phyloP scores from a whole-genome alignment of 768 basidiomycete genomes.

The Psilocybe cubensis region DNA sequence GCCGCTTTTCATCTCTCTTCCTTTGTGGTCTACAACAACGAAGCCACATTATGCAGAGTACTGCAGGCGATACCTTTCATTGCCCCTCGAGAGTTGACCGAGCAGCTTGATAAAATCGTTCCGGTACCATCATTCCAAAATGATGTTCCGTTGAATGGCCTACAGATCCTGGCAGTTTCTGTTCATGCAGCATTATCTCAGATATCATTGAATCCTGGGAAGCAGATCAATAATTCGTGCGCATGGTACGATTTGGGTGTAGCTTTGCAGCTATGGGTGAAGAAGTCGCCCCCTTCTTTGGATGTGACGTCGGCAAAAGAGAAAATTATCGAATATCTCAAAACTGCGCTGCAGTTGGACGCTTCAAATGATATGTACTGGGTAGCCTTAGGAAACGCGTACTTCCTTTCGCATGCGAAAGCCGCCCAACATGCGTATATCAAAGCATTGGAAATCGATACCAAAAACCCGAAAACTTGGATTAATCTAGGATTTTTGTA shows the following conservation, averaged over 20 bases:
- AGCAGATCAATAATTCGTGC: constrained; percentile 53
- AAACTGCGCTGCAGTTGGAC: constrained; percentile 74
- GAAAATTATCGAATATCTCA: constrained; percentile 56
- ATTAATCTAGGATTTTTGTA: constrained; percentile 88
- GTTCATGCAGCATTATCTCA: constrained; percentile 65
- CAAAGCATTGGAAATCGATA: constrained; percentile 82
- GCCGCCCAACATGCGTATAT: constrained; percentile 92
- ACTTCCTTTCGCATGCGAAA: constrained; percentile 68
- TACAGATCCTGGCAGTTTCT: constrained; percentile 52
- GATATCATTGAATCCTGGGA: constrained; percentile 56
- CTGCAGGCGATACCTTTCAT: constrained; percentile 39
- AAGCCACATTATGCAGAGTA: constrained; percentile 35
- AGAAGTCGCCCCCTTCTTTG: constrained; percentile 25
- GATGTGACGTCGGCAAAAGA: constrained; percentile 38
- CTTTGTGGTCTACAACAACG: constrained; percentile 51
- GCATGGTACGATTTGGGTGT: constrained; percentile 78
- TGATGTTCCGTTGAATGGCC: constrained; percentile 28
- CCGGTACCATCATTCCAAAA: constrained; percentile 28
- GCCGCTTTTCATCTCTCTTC: constrained; percentile 68
- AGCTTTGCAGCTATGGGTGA: constrained; percentile 55
- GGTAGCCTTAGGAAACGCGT: constrained; percentile 78
- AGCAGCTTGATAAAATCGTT: constrained; percentile 46
- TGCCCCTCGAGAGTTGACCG: constrained; percentile 41
- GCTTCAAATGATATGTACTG: constrained; percentile 77
- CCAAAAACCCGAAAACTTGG: constrained; percentile 85